phyloP scores from a whole-genome alignment of 1,284 basidiomycete genomes.

The Cryptococcus sp. region DNA sequence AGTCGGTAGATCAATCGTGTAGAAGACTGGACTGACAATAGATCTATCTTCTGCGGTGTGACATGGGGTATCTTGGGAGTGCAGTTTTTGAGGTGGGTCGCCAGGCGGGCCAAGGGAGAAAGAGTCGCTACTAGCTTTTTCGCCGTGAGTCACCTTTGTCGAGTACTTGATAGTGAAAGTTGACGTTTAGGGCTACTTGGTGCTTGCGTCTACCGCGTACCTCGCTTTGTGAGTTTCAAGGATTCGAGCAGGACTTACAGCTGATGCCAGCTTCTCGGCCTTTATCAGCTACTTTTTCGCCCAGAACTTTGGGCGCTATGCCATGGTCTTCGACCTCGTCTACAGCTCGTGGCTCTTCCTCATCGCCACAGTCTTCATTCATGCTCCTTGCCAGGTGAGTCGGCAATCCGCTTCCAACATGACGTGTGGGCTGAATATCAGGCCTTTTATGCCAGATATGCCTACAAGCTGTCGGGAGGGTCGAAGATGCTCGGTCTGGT shows the following conservation, averaged over 20 bases:
- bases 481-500: neutral
- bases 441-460: neutral
- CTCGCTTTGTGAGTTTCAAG: conserved; percentile 1
- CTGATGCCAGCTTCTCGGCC: neutral
- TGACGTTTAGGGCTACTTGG: neutral
- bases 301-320: conserved; percentile 2
- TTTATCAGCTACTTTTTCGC: conserved; percentile 5
- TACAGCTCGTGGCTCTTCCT: conserved; percentile 7
- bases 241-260: too few relatives aligned
- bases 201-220: conserved; percentile 5
- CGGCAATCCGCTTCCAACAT: neutral
- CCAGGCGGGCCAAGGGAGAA: conserved; percentile 1
- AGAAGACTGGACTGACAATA: neutral
- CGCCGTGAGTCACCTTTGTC: conserved; percentile 4
- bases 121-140: neutral
- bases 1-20: neutral
- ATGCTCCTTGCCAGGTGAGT: conserved; percentile 7
- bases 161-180: neutral
- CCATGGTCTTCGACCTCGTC: conserved; percentile 4
- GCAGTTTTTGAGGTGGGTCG: conserved; percentile 1
- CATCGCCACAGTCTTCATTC: conserved; percentile 4
- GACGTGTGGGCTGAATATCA: neutral
- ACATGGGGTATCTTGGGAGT: conserved; percentile 9
- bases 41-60: conserved; percentile 7
- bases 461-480: conserved; percentile 1